Evolutionary conservation across 768 basidiomycete species (phyloP).

Genomic region (Tylopilus sp.): DNA sequence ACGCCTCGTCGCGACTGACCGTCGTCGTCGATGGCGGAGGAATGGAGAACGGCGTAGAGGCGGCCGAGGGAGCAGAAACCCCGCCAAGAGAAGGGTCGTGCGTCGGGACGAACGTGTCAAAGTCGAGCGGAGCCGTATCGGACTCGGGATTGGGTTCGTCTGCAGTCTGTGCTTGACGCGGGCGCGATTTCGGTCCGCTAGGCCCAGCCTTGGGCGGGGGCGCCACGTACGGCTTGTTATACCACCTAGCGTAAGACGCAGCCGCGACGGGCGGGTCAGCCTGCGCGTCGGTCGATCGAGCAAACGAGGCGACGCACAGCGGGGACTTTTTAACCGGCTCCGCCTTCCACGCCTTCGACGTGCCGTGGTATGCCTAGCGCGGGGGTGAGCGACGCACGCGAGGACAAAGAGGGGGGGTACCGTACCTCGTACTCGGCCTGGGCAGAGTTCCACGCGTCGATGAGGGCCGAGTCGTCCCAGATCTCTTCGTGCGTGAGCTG

Average conservation of each 20-base stretch:
- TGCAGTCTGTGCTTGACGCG: conserved; percentile 2
- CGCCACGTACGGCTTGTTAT: conserved; percentile 52
- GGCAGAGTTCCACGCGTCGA: conserved; percentile 83
- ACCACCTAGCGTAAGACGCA: conserved; percentile 55
- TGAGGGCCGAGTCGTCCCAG: conserved; percentile 83
- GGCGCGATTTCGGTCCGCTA: conserved; percentile 2
- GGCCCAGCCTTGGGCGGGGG: conserved; percentile 14
- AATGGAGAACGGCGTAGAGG: conserved; percentile 22
- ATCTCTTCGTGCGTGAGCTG: conserved; percentile 70
- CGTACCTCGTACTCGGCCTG: conserved; percentile 72
- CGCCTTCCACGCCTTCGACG: conserved; percentile 65
- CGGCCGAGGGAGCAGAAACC: conserved; percentile 16
- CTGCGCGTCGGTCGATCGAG: neutral
- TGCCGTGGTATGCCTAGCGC: conserved; percentile 57
- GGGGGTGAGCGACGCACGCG: neutral
- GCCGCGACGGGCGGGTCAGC: neutral
- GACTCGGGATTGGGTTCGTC: conserved; percentile 33
- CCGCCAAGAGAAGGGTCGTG: conserved; percentile 62
- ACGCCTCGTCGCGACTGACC: conserved; percentile 71
- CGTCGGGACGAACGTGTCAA: conserved; percentile 65
- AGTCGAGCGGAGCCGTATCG: conserved; percentile 64
- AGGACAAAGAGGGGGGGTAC: neutral
- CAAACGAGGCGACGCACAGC: conserved; percentile 46
- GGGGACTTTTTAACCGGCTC: conserved; percentile 69
- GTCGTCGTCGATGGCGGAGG: conserved; percentile 33